Base-by-base conservation (phyloP, 176 grass and related monocot genomes). In the Musa acuminata region DNA sequence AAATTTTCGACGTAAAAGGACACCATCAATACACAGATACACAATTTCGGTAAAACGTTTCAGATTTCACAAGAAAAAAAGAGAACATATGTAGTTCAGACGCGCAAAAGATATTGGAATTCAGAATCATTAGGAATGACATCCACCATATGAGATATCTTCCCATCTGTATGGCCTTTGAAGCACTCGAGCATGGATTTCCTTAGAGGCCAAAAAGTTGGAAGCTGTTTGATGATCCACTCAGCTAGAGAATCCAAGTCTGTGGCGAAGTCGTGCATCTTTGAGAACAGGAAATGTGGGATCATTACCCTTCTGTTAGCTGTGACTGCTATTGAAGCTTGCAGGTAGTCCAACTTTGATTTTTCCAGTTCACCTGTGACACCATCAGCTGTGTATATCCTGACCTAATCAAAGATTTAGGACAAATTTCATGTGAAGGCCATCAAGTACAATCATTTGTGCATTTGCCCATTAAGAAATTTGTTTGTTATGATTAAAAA, bases 151-250 rank as follows among this genome's bases (percentile, higher is more conserved):
- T 84, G 71, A 12, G 83, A 79, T 17, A 80, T 72, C 26, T 86
- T 80, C 16, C 19, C 11, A 75, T 69, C 55, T 21, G 20, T 73
- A 48, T 84, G 80, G n/a, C 72, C 77, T 80, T 79, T 88, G 29
- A 86, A 67, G 83, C 90, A 93, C 17, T 98, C 95, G 0, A 91
- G 75, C 88, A 98, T 98, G 49, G 90, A 89, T 84, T 91, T 98
- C 17, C 95, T 89, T 1, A 94, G 80, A 2, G 95, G 84, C 95
- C 90, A 98, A 1, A 88, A 98, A 11, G 95, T 93, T 1, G 95
- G 90, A 63, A 98, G 90, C 84, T 98, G 90, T 19, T 93, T 89
- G 52, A 81, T 77, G 23, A 91, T 93, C 94, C 90, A 93, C 1
- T 82, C 76, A 6, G 91, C 9, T 53, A 91, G 81, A 2, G 84